Percentiles rank a stretch among this genome's conserved stretches.
phyloP scores from a whole-genome alignment of 176 grass and related monocot genomes.

The Musa troglodytarum region DNA sequence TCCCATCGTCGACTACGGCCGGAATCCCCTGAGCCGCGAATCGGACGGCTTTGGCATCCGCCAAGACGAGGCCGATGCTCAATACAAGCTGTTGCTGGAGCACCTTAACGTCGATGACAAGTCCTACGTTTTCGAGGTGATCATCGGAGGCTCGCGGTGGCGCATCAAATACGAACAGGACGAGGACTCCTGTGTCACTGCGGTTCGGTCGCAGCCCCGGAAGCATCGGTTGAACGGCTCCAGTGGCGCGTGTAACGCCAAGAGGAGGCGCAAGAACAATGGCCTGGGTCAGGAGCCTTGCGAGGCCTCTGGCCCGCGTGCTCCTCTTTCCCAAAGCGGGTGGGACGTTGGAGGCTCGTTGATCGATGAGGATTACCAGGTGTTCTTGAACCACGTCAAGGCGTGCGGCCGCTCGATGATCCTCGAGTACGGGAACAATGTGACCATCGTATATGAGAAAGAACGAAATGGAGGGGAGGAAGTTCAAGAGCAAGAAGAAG shows the following conservation, averaged over 20 bases:
- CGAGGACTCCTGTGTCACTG: conserved; percentile 9
- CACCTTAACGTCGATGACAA: conserved; percentile 37
- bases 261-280: not conserved
- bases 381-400: conserved; percentile 40
- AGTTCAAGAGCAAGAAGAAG: conserved; percentile 6
- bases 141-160: conserved; percentile 5
- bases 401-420: conserved; percentile 24
- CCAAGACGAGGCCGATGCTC: conserved; percentile 24
- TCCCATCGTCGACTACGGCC: not conserved
- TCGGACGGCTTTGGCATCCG: not conserved
- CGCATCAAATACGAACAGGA: conserved; percentile 36
- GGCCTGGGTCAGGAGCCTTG: too few species aligned
- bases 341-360: not conserved
- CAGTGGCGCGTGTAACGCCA: not conserved
- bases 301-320: not conserved
- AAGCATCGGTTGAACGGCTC: not conserved
- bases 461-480: not conserved
- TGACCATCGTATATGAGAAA: conserved; percentile 24
- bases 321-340: not conserved
- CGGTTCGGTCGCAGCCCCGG: conserved; percentile 1
- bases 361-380: conserved; percentile 41
- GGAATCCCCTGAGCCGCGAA: not conserved
- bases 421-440: conserved; percentile 23
- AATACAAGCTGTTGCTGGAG: conserved; percentile 57
- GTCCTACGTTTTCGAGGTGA: conserved; percentile 40